Conservation (phyloP, 371 early-diverging fungal species). For the Chytridiales sp. region DNA sequence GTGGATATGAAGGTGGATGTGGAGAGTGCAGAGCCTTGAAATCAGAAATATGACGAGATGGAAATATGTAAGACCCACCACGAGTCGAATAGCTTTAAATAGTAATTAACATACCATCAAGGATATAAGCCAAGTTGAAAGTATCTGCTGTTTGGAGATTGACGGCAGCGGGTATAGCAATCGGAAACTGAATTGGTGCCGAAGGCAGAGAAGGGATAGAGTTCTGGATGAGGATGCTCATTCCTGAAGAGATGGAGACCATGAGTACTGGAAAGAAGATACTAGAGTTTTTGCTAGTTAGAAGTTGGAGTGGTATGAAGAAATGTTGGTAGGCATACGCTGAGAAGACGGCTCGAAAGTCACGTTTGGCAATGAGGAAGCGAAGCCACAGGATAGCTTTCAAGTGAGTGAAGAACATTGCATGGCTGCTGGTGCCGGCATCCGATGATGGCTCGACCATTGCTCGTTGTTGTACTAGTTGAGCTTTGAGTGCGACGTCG, state of each 20-base stretch:
- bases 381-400: background rate
- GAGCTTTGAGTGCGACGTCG: too few relatives aligned
- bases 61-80: background rate
- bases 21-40: too few relatives aligned
- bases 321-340: too few relatives aligned
- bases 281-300: too few relatives aligned
- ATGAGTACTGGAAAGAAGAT: slow-evolving; percentile 7
- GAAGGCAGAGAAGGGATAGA: background rate
- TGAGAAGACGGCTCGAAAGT: slow-evolving; percentile 2
- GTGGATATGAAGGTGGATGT: background rate
- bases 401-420: too few relatives aligned
- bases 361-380: background rate
- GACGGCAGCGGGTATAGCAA: background rate
- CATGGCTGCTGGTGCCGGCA: too few relatives aligned
- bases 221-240: background rate
- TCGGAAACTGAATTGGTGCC: background rate
- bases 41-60: too few relatives aligned
- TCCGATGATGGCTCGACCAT: too few relatives aligned
- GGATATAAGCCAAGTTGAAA: background rate
- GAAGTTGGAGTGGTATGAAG: too few relatives aligned
- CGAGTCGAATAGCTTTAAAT: background rate
- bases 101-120: background rate
- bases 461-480: too few relatives aligned
- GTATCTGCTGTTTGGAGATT: background rate
- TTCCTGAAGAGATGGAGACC: background rate